phyloP scores from a whole-genome alignment of 176 grass and related monocot species.

The Cocos nucifera region DNA sequence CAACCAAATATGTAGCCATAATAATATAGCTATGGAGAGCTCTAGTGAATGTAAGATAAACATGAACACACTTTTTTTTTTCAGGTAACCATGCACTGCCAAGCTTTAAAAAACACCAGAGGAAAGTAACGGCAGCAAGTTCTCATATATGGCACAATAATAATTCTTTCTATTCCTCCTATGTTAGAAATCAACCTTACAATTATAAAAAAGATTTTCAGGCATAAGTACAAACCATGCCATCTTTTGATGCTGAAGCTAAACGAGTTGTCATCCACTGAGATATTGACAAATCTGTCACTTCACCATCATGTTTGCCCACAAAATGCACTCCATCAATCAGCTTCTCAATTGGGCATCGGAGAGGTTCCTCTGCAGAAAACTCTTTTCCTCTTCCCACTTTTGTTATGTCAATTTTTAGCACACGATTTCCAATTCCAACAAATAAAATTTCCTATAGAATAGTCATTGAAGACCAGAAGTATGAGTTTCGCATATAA shows the following conservation, averaged over 20 bases:
- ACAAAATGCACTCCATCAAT: constrained; percentile 58
- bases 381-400: constrained; percentile 70
- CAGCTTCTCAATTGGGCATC: constrained; percentile 55
- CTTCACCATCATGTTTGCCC: constrained; percentile 83
- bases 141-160: background rate
- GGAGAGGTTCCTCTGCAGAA: constrained; percentile 55
- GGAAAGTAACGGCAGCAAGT: too few species aligned
- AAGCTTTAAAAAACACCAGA: too few species aligned
- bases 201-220: background rate
- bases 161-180: background rate
- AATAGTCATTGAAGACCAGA: too few species aligned
- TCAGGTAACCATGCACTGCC: too few species aligned
- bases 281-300: constrained; percentile 82
- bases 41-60: too few species aligned
- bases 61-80: too few species aligned
- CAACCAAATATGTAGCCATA: too few species aligned
- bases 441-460: constrained; percentile 82
- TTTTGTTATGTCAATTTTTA: constrained; percentile 80
- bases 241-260: constrained; percentile 90
- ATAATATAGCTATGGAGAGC: too few species aligned
- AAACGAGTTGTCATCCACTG: constrained; percentile 96
- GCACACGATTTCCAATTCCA: constrained; percentile 62
- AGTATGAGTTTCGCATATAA: too few species aligned
- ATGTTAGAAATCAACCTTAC: background rate
- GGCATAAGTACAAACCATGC: constrained; percentile 49